Conservation (phyloP, 768 basidiomycete genomes). For the Antrodiella citrinella region DNA sequence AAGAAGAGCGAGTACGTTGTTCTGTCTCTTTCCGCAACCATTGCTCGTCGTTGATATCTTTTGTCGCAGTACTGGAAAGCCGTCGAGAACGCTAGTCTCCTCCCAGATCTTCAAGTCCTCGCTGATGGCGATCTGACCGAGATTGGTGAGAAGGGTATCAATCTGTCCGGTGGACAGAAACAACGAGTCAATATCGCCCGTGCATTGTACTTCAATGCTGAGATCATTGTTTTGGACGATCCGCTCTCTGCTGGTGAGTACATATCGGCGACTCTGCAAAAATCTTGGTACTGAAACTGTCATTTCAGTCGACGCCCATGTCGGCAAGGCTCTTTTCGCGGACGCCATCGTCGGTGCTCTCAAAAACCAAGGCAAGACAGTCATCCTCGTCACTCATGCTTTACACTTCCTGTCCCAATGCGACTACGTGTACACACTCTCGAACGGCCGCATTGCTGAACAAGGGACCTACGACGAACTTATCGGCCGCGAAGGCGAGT, state of each 20-base stretch:
- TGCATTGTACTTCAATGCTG: conserved; percentile 58
- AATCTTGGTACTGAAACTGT: too few species aligned
- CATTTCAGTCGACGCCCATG: conserved; percentile 61
- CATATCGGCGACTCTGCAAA: too few species aligned
- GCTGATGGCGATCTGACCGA: conserved; percentile 69
- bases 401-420: conserved; percentile 44
- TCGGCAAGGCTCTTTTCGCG: conserved; percentile 60
- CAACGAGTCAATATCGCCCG: conserved; percentile 64
- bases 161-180: conserved; percentile 59
- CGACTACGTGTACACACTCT: conserved; percentile 42
- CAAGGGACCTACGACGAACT: conserved; percentile 48
- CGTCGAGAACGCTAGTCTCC: conserved; percentile 47
- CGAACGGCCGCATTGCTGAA: conserved; percentile 37
- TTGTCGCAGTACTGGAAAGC: conserved; percentile 61
- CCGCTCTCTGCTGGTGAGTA: conserved; percentile 51
- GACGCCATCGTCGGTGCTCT: conserved; percentile 50
- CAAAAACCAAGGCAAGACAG: conserved; percentile 37
- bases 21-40: too few species aligned
- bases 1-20: conserved; percentile 35
- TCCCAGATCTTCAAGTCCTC: conserved; percentile 56
- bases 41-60: background rate
- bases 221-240: conserved; percentile 56
- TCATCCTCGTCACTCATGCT: conserved; percentile 49
- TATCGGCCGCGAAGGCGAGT: conserved; percentile 39
- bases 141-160: conserved; percentile 71